phyloP scores from a whole-genome alignment of 1,139 yeast genomes.

The Sugiyamaella pinicola region DNA sequence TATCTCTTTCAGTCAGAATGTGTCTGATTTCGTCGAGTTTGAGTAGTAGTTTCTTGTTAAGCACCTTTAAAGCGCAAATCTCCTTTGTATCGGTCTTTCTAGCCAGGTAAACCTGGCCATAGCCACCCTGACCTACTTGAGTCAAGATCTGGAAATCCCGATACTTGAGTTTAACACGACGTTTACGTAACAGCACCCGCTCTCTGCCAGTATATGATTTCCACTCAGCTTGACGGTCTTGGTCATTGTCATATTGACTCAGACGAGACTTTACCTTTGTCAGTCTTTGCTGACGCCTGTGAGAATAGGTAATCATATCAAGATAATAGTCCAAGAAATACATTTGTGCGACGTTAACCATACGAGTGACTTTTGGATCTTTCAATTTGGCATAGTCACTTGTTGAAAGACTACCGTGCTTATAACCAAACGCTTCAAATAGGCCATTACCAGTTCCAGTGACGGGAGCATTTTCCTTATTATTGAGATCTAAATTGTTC shows the following conservation, averaged over 20 bases:
- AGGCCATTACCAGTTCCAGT: background rate
- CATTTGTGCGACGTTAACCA: conserved; percentile 77
- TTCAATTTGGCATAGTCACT: conserved; percentile 56
- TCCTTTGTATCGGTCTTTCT: conserved; percentile 93
- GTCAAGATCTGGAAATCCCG: conserved; percentile 96
- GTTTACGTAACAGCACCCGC: conserved; percentile 77
- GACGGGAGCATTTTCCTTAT: conserved; percentile 12
- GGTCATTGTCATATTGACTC: conserved; percentile 49
- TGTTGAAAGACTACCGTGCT: conserved; percentile 26
- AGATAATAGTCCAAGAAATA: conserved; percentile 92
- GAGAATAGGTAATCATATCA: conserved; percentile 92
- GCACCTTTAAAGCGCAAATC: conserved; percentile 90
- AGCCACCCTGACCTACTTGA: conserved; percentile 99
- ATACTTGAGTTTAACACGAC: conserved; percentile 89
- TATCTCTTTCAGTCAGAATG: conserved; percentile 93
- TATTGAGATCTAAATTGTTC: conserved; percentile 3
- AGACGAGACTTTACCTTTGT: conserved; percentile 64
- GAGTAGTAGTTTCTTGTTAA: conserved; percentile 82
- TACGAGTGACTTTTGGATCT: conserved; percentile 76
- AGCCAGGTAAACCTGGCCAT: conserved; percentile 93
- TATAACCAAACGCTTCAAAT: conserved; percentile 3
- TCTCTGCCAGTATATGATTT: conserved; percentile 81
- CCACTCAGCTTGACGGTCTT: conserved; percentile 72
- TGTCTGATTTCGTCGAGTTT: conserved; percentile 95
- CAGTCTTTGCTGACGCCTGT: conserved; percentile 79